These are phyloP conservation scores for Friedmanniomyces endolithicus DNA, from an alignment of 495 filamentous ascomycete species.

Conservation along the genomic window DNA sequence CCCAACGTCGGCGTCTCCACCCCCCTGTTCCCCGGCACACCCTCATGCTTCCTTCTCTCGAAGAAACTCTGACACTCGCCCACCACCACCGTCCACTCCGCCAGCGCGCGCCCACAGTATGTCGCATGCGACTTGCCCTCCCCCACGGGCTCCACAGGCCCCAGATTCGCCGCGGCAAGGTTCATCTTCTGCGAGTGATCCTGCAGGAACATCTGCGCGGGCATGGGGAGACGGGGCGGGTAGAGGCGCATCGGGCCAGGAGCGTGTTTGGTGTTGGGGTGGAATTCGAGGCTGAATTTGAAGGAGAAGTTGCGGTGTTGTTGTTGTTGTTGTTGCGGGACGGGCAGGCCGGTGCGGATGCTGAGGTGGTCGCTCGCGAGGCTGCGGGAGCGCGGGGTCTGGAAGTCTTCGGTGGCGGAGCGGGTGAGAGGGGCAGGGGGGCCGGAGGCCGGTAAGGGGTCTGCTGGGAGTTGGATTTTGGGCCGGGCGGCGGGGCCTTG, in stretches of 20 bases:
- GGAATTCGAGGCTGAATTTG: constrained; percentile 70
- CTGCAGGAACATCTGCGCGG: constrained; percentile 49
- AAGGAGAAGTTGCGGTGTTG: constrained; percentile 54
- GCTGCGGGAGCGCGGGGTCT: neutral
- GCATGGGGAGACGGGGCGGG: constrained; percentile 63
- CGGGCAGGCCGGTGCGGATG: neutral
- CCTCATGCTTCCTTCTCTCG: constrained; percentile 73
- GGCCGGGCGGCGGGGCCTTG: constrained; percentile 6
- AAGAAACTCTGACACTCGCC: constrained; percentile 87
- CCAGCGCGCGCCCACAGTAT: constrained; percentile 78
- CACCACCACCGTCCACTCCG: constrained; percentile 80
- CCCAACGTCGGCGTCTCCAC: constrained; percentile 82
- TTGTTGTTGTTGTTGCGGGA: too few relatives aligned
- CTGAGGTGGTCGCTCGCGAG: neutral
- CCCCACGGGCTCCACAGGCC: constrained; percentile 24
- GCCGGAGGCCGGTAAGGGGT: neutral
- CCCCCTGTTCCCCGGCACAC: constrained; percentile 56
- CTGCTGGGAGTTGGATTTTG: neutral
- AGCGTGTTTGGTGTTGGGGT: constrained; percentile 42
- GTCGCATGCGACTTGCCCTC: constrained; percentile 37
- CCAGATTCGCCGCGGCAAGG: constrained; percentile 6
- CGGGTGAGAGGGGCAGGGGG: neutral
- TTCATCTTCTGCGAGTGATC: constrained; percentile 3
- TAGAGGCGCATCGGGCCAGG: constrained; percentile 48
- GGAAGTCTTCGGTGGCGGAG: constrained; percentile 12